Conservation (phyloP, 2,329 filamentous ascomycete genomes). For the Penicillium italicum region DNA sequence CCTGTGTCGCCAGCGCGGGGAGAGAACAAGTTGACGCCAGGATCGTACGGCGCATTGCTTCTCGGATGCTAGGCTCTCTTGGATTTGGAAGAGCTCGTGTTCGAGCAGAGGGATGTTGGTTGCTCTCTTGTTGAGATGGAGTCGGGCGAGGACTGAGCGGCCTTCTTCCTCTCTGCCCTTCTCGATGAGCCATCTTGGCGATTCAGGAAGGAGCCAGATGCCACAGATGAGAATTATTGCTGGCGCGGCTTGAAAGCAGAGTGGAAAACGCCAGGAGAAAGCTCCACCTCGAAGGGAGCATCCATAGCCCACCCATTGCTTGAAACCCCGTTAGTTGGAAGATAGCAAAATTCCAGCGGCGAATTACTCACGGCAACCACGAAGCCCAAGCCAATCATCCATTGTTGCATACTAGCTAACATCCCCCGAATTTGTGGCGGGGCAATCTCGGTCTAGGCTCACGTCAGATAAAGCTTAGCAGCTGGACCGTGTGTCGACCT, state of each 20-base stretch:
- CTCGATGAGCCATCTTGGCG: constrained; percentile 39
- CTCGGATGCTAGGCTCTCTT: constrained; percentile 40
- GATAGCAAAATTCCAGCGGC: constrained; percentile 11
- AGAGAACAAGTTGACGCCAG: constrained; percentile 43
- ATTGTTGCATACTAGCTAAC: constrained; percentile 44
- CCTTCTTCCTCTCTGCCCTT: constrained; percentile 36
- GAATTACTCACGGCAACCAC: constrained; percentile 37
- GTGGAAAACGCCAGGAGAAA: constrained; percentile 38
- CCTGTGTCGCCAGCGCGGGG: constrained; percentile 45
- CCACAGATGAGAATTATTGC: constrained; percentile 38
- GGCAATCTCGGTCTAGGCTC: constrained; percentile 38
- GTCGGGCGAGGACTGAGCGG: constrained; percentile 29
- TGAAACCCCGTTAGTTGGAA: constrained; percentile 17
- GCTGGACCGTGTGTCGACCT: constrained; percentile 6
- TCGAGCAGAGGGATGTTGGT: constrained; percentile 36
- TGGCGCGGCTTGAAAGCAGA: constrained; percentile 39
- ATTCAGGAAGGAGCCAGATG: constrained; percentile 34
- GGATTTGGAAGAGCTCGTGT: constrained; percentile 43
- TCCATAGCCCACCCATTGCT: constrained; percentile 51
- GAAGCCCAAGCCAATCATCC: constrained; percentile 46
- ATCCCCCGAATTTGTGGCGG: constrained; percentile 39
- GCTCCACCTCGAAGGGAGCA: constrained; percentile 33
- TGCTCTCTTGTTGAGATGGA: constrained; percentile 32
- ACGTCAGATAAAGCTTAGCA: constrained; percentile 4
- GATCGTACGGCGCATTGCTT: constrained; percentile 34